Base-by-base conservation (phyloP, 2,329 filamentous ascomycete species). In the Diaporthe vaccinii region DNA sequence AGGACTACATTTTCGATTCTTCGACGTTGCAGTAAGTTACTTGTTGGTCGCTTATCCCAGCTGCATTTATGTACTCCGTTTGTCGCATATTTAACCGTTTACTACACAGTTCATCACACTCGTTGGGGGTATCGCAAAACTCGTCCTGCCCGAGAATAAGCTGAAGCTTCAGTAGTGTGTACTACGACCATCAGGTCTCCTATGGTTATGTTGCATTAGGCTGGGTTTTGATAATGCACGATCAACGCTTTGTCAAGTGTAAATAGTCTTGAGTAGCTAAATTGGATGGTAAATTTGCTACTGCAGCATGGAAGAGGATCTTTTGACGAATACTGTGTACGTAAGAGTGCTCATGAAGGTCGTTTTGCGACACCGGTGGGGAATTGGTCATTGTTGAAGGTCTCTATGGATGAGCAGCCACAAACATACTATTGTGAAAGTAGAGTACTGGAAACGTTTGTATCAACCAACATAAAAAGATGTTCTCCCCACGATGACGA, bases 11-110 rank as follows among this genome's bases (percentile, higher is more conserved):
- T 68, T 62, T 41, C 55, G 25, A 31, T 53, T 62, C 28, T 59
- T 73, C 14, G 72, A 73, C 59, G 59, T 73, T 28, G 72, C 51
- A 25, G 72, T 73, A 44, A 58, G 72, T 73, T 6, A 34, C 14
- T 55, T 55, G 2, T 55, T 57, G 53, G 53, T 9, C 9, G 34
- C 61, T 68, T 17, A 22, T 57, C 28, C 53, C 25, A 9, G 20
- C 14, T 28, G 8, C 31, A 55, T 31, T 31, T 28, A 4, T 20
- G 28, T 20, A 15, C 20, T 34, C 3, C 22, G 3, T 55, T 22
- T 34, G 8, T n/a, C 28, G 25, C n/a, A 10, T 53, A 55, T 44
- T 46, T 68, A 51, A 68, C 22, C 17, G 28, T 28, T n/a, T 10
- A 57, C 28, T 44, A 49, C 9, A 10, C 46, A 73, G 72, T 73